A percentile compares a stretch with the other conserved stretches of the same genome.
phyloP scores from a whole-genome alignment of 495 filamentous ascomycete genomes.

The Physcia stellaris region DNA sequence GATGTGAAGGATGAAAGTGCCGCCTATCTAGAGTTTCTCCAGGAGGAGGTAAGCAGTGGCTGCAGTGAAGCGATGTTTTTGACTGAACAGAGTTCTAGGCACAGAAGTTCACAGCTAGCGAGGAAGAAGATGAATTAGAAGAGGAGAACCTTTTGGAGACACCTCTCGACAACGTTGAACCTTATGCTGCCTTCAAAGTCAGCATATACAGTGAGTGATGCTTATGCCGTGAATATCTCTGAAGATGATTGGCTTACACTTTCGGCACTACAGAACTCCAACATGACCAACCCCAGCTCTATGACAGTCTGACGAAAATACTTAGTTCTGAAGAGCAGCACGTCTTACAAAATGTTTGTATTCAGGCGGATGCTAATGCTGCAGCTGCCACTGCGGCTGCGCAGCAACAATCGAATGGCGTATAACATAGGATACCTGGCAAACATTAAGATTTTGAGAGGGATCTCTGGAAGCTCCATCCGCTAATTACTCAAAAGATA shows the following conservation, averaged over 20 bases:
- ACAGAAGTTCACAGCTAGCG: constrained; percentile 61
- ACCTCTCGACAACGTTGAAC: constrained; percentile 86
- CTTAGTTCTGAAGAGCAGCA: constrained; percentile 70
- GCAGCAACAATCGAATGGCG: constrained; percentile 15
- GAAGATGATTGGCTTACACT: constrained; percentile 11
- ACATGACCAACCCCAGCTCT: constrained; percentile 81
- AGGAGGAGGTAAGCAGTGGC: constrained; percentile 54
- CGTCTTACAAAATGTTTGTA: constrained; percentile 64
- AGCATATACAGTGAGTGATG: constrained; percentile 56
- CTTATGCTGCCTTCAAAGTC: constrained; percentile 73
- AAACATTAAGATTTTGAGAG: too few species aligned
- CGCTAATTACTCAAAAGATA: too few species aligned
- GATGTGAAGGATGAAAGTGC: constrained; percentile 81
- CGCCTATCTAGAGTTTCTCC: constrained; percentile 91
- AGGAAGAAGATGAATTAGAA: constrained; percentile 81
- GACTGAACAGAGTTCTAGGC: constrained; percentile 37
- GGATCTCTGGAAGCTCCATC: too few species aligned
- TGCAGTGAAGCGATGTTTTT: neutral
- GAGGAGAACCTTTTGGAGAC: constrained; percentile 88
- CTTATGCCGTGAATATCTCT: constrained; percentile 9
- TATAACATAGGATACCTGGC: too few species aligned
- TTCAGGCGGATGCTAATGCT: constrained; percentile 59
- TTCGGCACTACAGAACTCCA: constrained; percentile 51
- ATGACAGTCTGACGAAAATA: constrained; percentile 62
- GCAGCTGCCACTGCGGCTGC: constrained; percentile 13